A percentile compares a stretch with the other conserved stretches of the same genome.
These are phyloP conservation scores for Zygosaccharomyces kombuchaensis DNA, from an alignment of 805 yeast genomes.

Conservation along the genomic window DNA sequence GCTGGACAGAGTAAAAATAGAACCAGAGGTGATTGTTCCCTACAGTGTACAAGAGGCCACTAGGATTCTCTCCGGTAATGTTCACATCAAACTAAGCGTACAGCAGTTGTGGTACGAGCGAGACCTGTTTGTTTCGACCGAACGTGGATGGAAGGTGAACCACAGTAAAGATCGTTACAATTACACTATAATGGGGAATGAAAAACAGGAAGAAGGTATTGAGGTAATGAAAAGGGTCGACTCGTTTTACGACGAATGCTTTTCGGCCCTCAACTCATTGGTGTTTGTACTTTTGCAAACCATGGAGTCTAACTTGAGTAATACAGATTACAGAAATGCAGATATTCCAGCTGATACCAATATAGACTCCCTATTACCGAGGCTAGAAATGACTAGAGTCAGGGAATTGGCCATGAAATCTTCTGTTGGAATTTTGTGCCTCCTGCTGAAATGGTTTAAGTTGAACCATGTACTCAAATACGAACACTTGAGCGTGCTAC, in stretches of 20 bases:
- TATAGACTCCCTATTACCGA: slow-evolving; percentile 17
- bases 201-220: slow-evolving; percentile 28
- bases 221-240: slow-evolving; percentile 51
- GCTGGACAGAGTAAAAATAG: background rate
- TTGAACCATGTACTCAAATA: slow-evolving; percentile 71
- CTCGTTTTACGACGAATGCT: slow-evolving; percentile 46
- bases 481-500: slow-evolving; percentile 64
- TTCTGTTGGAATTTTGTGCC: slow-evolving; percentile 47
- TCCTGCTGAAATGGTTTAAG: slow-evolving; percentile 74
- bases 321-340: slow-evolving; percentile 20
- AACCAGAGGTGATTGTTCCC: slow-evolving; percentile 45
- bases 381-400: slow-evolving; percentile 52
- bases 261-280: slow-evolving; percentile 59
- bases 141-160: slow-evolving; percentile 52
- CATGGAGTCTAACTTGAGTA: slow-evolving; percentile 47
- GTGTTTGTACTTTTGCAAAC: slow-evolving; percentile 60
- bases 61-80: slow-evolving; percentile 54
- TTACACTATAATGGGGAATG: slow-evolving; percentile 17
- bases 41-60: slow-evolving; percentile 77
- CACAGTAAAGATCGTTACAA: slow-evolving; percentile 31
- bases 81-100: slow-evolving; percentile 62
- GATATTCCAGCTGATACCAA: slow-evolving; percentile 13
- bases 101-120: slow-evolving; percentile 70
- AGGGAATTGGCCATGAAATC: slow-evolving; percentile 62
- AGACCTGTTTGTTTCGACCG: slow-evolving; percentile 65